Conservation (phyloP, 164 flowering plant genomes). For the Stephania yunnanensis region DNA sequence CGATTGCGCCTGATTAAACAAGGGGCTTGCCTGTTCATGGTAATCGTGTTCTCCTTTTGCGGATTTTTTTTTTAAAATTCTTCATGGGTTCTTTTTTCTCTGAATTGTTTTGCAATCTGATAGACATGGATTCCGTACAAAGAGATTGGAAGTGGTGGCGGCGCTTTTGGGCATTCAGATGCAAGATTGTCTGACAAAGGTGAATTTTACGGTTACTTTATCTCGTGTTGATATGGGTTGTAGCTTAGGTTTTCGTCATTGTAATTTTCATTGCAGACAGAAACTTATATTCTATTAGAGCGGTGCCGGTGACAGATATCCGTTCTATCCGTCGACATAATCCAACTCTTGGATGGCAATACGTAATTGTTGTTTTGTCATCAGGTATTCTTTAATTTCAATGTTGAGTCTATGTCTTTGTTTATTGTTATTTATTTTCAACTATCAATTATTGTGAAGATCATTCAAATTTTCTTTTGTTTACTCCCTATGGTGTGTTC, state of each 20-base stretch:
- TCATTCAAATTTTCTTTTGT: not conserved
- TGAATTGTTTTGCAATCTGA: slow-evolving; percentile 7
- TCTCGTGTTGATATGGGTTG: not conserved
- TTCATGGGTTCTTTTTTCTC: not conserved
- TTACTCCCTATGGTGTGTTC: not conserved
- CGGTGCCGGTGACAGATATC: slow-evolving; percentile 73
- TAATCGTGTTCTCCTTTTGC: slow-evolving; percentile 16
- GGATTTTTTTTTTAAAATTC: not conserved
- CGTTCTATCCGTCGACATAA: slow-evolving; percentile 86
- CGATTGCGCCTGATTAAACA: slow-evolving; percentile 78
- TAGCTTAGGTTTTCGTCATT: not conserved
- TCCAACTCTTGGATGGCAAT: slow-evolving; percentile 95
- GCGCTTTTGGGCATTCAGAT: slow-evolving; percentile 39
- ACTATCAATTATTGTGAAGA: not conserved
- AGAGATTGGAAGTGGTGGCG: slow-evolving; percentile 14
- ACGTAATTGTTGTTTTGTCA: slow-evolving; percentile 75
- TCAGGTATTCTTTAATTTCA: slow-evolving; percentile 46
- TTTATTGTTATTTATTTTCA: not conserved
- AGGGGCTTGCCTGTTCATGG: slow-evolving; percentile 71
- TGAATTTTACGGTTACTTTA: slow-evolving; percentile 14
- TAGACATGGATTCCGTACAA: slow-evolving; percentile 97
- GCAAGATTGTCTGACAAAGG: slow-evolving; percentile 81
- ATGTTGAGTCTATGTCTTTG: not conserved
- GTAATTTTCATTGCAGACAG: slow-evolving; percentile 47
- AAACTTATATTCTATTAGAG: slow-evolving; percentile 81